Base-by-base conservation (phyloP, 2,329 filamentous ascomycete genomes). In the Fusarium sp. region DNA sequence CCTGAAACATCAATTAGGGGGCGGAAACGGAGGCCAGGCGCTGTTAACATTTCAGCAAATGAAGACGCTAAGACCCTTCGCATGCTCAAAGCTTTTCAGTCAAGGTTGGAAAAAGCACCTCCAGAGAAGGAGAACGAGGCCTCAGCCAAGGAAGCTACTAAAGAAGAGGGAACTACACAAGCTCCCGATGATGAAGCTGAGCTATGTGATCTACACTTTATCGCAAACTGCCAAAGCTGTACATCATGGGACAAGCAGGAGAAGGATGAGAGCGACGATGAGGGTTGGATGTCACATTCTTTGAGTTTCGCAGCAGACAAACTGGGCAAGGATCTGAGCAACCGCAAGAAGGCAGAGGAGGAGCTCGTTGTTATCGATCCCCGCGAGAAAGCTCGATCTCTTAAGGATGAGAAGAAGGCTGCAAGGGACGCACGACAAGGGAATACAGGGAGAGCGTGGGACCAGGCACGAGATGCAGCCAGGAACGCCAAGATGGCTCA, bases 321-420 rank as follows among this genome's bases (percentile, higher is more conserved):
- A 69, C 81, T 98, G 7, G 96, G 96, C 20, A 98, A 98, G 77
- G 93, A 98, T 79, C 81, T 98, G 54, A 93, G 88, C 53, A 97
- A 96, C 86, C 93, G 95, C 77, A 91, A 90, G 80, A 95, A 96
- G 80, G 95, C 95, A 55, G 94, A 96, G 75, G 94, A 98, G 60
- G 93, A 98, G 74, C 80, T 97, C 43, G 88, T 97, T 45, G 94
- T 98, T 5, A 98, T 98, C 79, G 96, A 99, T 82, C 95, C 95
- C 2, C 84, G 93, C 58, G 93, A 95, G 78, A 94, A 93, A 78
- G 91, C 92, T 44, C 90, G 88, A 76, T 91, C 91, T 39, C 83
- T 97, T 39, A 86, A 89, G 76, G 88, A 90, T 64, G 88, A 88
- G 75, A 89, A 88, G 77, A 88, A 83, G 71, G 86, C 86, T 13